These are phyloP conservation scores for Theobroma cacao DNA, from an alignment of 345 rosid species.

Conservation along the genomic window DNA sequence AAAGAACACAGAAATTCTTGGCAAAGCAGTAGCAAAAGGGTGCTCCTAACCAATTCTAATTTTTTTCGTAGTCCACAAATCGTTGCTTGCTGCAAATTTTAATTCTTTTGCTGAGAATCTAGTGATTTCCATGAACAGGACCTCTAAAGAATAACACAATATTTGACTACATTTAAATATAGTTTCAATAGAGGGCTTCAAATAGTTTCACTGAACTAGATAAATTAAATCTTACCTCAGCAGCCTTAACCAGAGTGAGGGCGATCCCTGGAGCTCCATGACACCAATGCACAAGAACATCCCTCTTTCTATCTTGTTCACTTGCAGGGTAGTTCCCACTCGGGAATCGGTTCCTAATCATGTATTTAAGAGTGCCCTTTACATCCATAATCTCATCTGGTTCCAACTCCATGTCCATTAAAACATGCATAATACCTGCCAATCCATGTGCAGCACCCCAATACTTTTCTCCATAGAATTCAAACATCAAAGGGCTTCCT, in stretches of 20 bases:
- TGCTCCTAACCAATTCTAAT: neutral
- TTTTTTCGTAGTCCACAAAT: neutral
- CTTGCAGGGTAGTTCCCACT: conserved; percentile 63
- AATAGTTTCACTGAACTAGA: neutral
- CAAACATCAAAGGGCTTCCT: conserved; percentile 57
- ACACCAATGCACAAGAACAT: conserved; percentile 71
- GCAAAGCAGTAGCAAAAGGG: neutral
- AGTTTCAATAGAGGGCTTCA: neutral
- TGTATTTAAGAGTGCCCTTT: conserved; percentile 48
- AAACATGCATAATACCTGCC: conserved; percentile 63
- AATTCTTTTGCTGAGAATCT: neutral
- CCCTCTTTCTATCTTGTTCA: conserved; percentile 40
- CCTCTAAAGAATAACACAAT: neutral
- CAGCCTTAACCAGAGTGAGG: conserved; percentile 64
- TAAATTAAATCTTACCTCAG: conserved; percentile 42
- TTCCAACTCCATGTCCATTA: conserved; percentile 60
- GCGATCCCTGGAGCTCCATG: conserved; percentile 79
- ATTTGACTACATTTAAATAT: neutral
- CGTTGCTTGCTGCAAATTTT: neutral
- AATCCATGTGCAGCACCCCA: conserved; percentile 85
- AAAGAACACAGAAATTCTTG: conserved; percentile 6
- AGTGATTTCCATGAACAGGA: neutral
- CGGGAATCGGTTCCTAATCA: conserved; percentile 50
- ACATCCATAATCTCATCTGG: conserved; percentile 64
- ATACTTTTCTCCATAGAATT: conserved; percentile 66